Base-by-base conservation (phyloP, 2,329 filamentous ascomycete genomes). In the Fusarium protoensiforme region DNA sequence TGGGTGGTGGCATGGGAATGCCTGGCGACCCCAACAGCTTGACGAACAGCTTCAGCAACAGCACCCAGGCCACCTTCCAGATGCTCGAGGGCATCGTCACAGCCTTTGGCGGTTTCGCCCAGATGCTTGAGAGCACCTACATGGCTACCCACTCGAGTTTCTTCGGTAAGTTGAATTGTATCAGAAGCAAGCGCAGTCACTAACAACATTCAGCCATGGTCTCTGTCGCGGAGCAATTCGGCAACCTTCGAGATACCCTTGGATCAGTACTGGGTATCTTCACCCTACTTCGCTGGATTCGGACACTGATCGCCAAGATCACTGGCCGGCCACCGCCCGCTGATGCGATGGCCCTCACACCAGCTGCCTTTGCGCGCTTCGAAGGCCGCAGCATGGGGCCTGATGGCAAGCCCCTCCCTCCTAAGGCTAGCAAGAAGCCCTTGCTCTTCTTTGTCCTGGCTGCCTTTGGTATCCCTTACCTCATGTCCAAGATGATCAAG, bases 141-240 rank as follows among this genome's bases (percentile, higher is more conserved):
- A 99, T 99, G 97, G 96, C 97, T 33, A 99, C 96, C 0, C 96
- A 99, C 83, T 98, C 95, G 7, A 98, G 94, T 62, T 99, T 99
- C 84, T 99, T 98, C 79, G 95, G 95, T 98, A 89, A 78, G 92
- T 75, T 18, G 20, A 29, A 7, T 8, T 24, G 3, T 2, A 31
- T 29, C 33, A 14, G 16, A 7, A 2, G 3, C n/a, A 24, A 14
- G 39, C 16, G 27, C 43, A 9, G 57, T 59, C 24, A 72, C 75
- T 71, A 20, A 72, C 35, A 29, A 46, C 18, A 53, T 43, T 36
- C 72, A 96, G 96, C 96, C 64, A 98, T 99, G 95, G 94, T 99
- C 41, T 96, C 96, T 10, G 97, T 99, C 41, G 96, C 96, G 58
- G 97, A 99, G 82, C 96, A 99, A 82, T 97, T 99, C 77, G 93